Evolutionary conservation across 1,139 yeast genomes (phyloP), one percentile per base, ranked within the genome.

Genomic region (Pichia norvegensis): DNA sequence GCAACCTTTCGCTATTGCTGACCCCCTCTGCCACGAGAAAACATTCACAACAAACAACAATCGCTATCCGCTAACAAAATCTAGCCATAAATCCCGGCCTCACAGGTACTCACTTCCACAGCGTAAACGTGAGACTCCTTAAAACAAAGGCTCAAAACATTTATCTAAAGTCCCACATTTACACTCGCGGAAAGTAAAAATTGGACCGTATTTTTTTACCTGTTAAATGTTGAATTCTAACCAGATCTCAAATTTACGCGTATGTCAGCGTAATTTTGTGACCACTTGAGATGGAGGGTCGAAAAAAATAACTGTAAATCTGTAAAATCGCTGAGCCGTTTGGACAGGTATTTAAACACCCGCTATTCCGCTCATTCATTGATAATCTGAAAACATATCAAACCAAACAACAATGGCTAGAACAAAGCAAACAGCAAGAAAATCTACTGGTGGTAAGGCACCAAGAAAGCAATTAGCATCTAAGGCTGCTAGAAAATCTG

Each of bases 401-500:
- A 2, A 29, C 16, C 14, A n/a, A 21, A 16, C 27, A 36, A 36
- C 27, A 72, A 88, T 88, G 97, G 97, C 97, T 71, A 88, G 97
- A 85, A 88, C 96, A 59, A 88, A 90, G 76, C 95, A 90, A 79
- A 88, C 97, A 59, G 96, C 97, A 67, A 86, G 96, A 83, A 88
- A 88, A 75, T 87, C 97, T 63, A 87, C 96, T 67, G 96, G 96
- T 83, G 97, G 97, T 77, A 90, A 90, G 74, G 97, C 97, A 57
- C 97, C 97, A 79, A 86, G 97, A 84, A 90, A 90, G 78, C 96
- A 88, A 76, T 81, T 90, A 67, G 97, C 97, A 65, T 88, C 97
- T 61, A 90, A 90, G 85, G 97, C 96, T 64, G 97, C 97, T 62
- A 85, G 97, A 81, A 90, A 90, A 76, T 88, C 97, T 49, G 97